phyloP scores from a whole-genome alignment of 2,329 filamentous ascomycete genomes.

The Aspergillus luchuensis region DNA sequence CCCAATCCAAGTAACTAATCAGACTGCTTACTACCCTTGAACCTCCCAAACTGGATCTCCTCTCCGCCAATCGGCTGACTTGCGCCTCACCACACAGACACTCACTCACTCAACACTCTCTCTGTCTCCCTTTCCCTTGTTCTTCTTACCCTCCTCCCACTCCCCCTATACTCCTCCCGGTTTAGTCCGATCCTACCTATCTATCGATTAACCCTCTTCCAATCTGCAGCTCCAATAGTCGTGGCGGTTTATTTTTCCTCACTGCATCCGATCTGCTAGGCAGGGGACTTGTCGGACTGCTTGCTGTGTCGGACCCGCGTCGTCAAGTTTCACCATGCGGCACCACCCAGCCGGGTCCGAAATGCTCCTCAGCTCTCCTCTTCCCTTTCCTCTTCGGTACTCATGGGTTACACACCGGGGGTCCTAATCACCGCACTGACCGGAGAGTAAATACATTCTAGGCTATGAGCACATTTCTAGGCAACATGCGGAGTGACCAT shows the following conservation, averaged over 20 bases:
- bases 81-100: background rate
- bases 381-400: background rate
- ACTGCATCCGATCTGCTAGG: background rate
- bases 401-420: background rate
- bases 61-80: conserved; percentile 6
- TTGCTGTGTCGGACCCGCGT: background rate
- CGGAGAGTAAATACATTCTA: background rate
- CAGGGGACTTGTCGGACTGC: background rate
- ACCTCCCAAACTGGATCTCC: too few relatives aligned
- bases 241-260: background rate
- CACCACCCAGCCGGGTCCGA: conserved; percentile 2
- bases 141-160: background rate
- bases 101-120: background rate
- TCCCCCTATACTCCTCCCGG: background rate
- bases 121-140: too few relatives aligned
- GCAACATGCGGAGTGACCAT: too few relatives aligned
- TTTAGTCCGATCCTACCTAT: background rate
- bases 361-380: background rate
- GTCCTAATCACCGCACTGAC: background rate
- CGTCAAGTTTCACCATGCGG: background rate
- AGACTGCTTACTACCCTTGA: too few relatives aligned
- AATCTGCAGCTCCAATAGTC: background rate
- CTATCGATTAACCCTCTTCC: background rate
- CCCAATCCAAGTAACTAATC: too few relatives aligned
- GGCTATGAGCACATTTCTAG: too few relatives aligned